Base-by-base conservation (phyloP, 2,329 filamentous ascomycete species). In the Arachnopeziza araneosa region DNA sequence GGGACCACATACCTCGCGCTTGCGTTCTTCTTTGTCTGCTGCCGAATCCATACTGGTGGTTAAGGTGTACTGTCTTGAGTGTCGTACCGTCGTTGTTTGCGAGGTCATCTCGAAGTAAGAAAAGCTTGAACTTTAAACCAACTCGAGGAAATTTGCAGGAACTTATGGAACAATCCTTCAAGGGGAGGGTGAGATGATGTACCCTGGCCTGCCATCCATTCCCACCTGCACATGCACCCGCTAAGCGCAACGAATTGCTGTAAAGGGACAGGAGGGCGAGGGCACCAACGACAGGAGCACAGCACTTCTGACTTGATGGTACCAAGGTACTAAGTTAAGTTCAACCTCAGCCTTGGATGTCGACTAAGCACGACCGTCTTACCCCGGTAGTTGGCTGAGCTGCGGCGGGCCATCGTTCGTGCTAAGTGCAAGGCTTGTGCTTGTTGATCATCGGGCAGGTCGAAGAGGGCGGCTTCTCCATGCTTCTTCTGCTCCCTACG, bases 21-120 rank as follows among this genome's bases (percentile, higher is more conserved):
- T 73, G 57, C 70, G 69, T 55, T 73, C 70, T 66, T 72, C 71
- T 66, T 72, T 72, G 53, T 73, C 71, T 48, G 60, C 64, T 53
- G 64, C 24, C 23, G 68, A 67, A 58, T 72, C 69, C 70, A 72
- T 72, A 49, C 56, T 63, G 55, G 48, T 60, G 50, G 63, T 58
- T 60, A 67, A 60, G n/a, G 64, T 64, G 51, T 68, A 70, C 22
- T 67, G 65, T 55, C 58, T 66, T 19, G 66, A 63, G 52, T 66
- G 60, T 52, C 61, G 59, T 24, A 60, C 64, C 26, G 63, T 56
- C 24, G 65, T 66, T 52, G 64, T 63, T 56, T 60, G 60, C 19
- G 57, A 52, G 48, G 67, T 64, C 67, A 70, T 71, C 51, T 49
- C 65, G 60, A 53, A 55, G 24, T 23, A 57, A 59, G 52, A 30